Conservation (phyloP, 345 rosid genomes). For the Populus euphratica region DNA sequence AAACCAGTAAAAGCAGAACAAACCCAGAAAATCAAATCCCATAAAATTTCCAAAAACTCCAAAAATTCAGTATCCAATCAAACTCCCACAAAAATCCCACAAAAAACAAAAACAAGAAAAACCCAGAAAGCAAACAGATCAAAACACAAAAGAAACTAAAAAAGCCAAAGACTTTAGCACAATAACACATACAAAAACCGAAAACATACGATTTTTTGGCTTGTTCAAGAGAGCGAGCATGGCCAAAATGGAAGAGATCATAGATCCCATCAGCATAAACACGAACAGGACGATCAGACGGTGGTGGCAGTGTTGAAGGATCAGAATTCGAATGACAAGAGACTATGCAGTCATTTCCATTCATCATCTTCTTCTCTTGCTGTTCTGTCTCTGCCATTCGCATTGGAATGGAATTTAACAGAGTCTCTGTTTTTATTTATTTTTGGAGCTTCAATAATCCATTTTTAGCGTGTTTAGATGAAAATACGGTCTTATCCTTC, state of each 20-base stretch:
- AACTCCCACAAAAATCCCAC: not conserved
- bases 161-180: not conserved
- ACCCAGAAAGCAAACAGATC: not conserved
- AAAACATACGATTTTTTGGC: constrained; percentile 74
- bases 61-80: not conserved
- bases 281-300: constrained; percentile 45
- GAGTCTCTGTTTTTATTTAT: not conserved
- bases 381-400: not conserved
- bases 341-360: not conserved
- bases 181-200: not conserved
- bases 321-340: not conserved
- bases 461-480: too few species aligned
- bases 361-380: not conserved
- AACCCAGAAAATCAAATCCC: not conserved
- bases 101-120: not conserved
- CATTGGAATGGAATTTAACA: not conserved
- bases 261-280: constrained; percentile 99
- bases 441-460: not conserved
- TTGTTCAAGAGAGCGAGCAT: constrained; percentile 93
- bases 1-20: not conserved
- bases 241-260: constrained; percentile 97
- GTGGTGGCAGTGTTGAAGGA: not conserved
- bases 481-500: too few species aligned
- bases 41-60: not conserved
- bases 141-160: not conserved